Evolutionary conservation across 805 yeast genomes (phyloP).

Genomic region (Nakazawaea laoshanensis): DNA sequence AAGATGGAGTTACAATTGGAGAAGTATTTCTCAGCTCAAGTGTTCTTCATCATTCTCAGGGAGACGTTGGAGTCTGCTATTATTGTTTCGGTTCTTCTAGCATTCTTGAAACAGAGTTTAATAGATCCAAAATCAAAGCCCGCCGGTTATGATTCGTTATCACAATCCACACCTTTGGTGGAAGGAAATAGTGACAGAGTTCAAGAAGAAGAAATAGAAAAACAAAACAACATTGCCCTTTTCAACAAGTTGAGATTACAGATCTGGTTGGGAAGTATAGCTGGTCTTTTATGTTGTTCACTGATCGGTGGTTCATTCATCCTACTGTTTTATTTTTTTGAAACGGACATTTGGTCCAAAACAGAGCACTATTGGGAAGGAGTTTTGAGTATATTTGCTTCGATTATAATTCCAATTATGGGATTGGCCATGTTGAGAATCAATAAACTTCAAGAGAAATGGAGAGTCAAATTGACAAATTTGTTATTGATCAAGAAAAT

Average conservation of each 20-base stretch:
- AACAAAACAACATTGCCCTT: constrained; percentile 1
- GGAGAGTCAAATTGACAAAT: constrained; percentile 29
- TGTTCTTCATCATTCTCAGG: constrained; percentile 34
- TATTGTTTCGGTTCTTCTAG: constrained; percentile 36
- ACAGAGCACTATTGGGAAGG: constrained; percentile 44
- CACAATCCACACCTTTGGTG: constrained; percentile 1
- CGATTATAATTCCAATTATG: constrained; percentile 36
- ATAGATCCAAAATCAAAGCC: background rate
- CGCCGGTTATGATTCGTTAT: background rate
- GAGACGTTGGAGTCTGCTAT: constrained; percentile 40
- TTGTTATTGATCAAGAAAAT: constrained; percentile 9
- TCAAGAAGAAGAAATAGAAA: background rate
- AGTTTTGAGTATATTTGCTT: constrained; percentile 32
- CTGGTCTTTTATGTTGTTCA: constrained; percentile 30
- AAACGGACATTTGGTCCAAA: constrained; percentile 34
- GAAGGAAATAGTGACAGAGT: background rate
- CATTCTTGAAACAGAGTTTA: constrained; percentile 31
- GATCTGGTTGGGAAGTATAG: constrained; percentile 35
- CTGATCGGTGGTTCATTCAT: constrained; percentile 31
- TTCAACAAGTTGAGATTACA: constrained; percentile 22
- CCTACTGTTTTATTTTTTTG: constrained; percentile 29
- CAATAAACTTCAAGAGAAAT: constrained; percentile 34
- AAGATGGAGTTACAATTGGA: constrained; percentile 6
- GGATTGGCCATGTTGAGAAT: constrained; percentile 35
- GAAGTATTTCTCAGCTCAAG: constrained; percentile 34